Conservation (phyloP, 2,329 filamentous ascomycete genomes). For the Acarospora socialis region DNA sequence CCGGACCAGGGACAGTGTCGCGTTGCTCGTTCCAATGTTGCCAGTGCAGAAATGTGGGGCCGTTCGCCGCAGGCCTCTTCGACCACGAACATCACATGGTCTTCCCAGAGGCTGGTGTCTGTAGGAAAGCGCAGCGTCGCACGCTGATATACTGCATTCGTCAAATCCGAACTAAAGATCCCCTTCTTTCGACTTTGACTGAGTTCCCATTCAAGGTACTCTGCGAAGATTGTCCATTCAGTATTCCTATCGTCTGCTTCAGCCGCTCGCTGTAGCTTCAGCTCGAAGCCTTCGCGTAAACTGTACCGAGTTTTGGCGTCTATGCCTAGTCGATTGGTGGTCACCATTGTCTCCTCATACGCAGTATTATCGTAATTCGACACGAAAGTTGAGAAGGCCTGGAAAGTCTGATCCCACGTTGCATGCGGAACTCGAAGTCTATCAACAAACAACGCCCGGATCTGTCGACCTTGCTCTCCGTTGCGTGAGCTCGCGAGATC, state of each 20-base stretch:
- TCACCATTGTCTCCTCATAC: conserved; percentile 46
- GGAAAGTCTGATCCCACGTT: conserved; percentile 45
- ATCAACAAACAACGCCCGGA: conserved; percentile 38
- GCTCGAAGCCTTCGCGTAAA: conserved; percentile 41
- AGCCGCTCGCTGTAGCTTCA: conserved; percentile 36
- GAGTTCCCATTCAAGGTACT: conserved; percentile 81
- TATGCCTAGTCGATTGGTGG: conserved; percentile 35
- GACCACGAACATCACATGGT: conserved; percentile 62
- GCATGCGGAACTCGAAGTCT: conserved; percentile 45
- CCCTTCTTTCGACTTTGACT: conserved; percentile 43
- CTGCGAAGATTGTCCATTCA: conserved; percentile 39
- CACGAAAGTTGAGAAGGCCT: conserved; percentile 45
- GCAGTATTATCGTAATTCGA: conserved; percentile 38
- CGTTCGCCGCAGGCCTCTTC: conserved; percentile 37
- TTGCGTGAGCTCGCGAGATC: conserved; percentile 36
- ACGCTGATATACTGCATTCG: conserved; percentile 58
- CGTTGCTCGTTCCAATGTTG: conserved; percentile 67
- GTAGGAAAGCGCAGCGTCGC: conserved; percentile 60
- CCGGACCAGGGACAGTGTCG: conserved; percentile 91
- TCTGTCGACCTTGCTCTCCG: conserved; percentile 33
- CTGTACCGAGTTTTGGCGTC: conserved; percentile 40
- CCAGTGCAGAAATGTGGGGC: conserved; percentile 40
- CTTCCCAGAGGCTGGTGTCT: conserved; percentile 66
- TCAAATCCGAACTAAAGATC: conserved; percentile 38
- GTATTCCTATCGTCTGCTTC: conserved; percentile 37